Conservation (phyloP, 805 yeast species). For the Cyberlindnera mycetangii region DNA sequence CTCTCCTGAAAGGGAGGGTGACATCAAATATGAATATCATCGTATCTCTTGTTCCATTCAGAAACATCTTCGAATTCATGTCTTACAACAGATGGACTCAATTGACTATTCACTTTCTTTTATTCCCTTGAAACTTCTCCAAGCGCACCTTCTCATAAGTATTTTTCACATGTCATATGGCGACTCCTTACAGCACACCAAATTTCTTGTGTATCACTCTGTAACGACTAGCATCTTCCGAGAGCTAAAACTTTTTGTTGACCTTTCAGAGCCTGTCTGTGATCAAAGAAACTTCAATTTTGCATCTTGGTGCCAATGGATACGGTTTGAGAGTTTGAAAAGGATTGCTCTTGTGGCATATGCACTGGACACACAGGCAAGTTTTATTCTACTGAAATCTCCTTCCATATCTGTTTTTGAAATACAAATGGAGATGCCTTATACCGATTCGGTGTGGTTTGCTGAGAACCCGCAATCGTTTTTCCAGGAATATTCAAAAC, state of each 20-base stretch:
- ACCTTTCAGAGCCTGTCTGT: conserved; percentile 14
- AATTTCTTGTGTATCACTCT: conserved; percentile 24
- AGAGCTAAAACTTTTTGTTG: conserved; percentile 18
- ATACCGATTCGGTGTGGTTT: conserved; percentile 43
- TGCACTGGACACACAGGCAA: conserved; percentile 39
- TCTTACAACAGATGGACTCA: conserved; percentile 12
- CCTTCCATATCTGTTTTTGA: conserved; percentile 41
- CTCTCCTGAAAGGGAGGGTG: neutral
- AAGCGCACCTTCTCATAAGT: conserved; percentile 24
- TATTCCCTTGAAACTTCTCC: conserved; percentile 22
- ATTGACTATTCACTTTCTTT: conserved; percentile 12
- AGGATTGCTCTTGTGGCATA: conserved; percentile 40
- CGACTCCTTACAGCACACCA: conserved; percentile 15
- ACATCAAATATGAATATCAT: conserved; percentile 3
- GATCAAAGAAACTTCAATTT: conserved; percentile 6
- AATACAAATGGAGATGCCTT: conserved; percentile 43
- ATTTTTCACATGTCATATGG: conserved; percentile 27
- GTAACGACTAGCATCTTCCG: conserved; percentile 19
- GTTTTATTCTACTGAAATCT: conserved; percentile 32
- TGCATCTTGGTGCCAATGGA: conserved; percentile 43
- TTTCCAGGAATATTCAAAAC: conserved; percentile 25
- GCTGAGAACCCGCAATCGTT: conserved; percentile 29
- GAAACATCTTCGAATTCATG: conserved; percentile 15
- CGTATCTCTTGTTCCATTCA: conserved; percentile 21
- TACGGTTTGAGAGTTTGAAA: conserved; percentile 41